Percentiles rank a stretch among this genome's conserved stretches.
phyloP scores from a whole-genome alignment of 306 rosid genomes.

The Medicago truncatula region DNA sequence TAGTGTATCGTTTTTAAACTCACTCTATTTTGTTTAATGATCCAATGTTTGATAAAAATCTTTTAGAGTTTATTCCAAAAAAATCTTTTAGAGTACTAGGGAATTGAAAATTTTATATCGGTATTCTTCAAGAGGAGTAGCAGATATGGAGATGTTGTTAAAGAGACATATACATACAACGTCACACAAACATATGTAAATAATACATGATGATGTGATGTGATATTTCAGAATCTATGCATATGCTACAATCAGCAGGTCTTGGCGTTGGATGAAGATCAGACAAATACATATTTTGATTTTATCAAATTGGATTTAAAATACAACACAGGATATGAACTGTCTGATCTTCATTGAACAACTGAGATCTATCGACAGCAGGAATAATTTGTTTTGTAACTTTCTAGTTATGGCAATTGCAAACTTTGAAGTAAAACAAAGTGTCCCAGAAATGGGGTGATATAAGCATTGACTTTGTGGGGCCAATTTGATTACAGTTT shows the following conservation, averaged over 20 bases:
- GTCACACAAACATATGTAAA: neutral
- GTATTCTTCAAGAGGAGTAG: slow-evolving; percentile 13
- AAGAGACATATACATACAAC: neutral
- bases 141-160: neutral
- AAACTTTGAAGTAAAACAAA: neutral
- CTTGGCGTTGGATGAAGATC: slow-evolving; percentile 9
- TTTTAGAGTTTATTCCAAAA: slow-evolving; percentile 3
- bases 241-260: neutral
- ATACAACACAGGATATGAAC: neutral
- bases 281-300: neutral
- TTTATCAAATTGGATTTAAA: neutral
- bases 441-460: neutral
- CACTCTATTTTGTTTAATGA: slow-evolving; percentile 6
- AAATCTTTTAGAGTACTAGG: too few species aligned
- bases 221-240: slow-evolving; percentile 4
- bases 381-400: neutral
- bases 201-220: neutral
- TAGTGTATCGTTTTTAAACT: neutral
- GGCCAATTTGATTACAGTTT: neutral
- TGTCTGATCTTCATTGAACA: neutral
- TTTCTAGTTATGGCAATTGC: neutral
- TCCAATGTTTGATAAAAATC: neutral
- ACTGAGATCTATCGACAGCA: neutral
- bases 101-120: slow-evolving; percentile 22
- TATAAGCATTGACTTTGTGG: neutral